These are phyloP conservation scores for Histomonas meleagridis DNA, from an alignment of 208 protist species.

Conservation along the genomic window DNA sequence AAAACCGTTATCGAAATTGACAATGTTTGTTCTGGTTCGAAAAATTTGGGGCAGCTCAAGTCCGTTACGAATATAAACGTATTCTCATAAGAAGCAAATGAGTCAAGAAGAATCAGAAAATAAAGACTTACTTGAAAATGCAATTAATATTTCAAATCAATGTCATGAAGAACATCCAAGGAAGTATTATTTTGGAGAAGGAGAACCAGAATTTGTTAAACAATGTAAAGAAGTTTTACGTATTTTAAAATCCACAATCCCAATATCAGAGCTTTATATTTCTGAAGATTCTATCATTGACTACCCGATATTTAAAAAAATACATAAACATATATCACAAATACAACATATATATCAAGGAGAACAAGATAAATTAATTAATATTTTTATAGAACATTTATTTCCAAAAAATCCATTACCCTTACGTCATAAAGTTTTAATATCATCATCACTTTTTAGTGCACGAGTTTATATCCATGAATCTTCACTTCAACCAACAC, in stretches of 20 bases:
- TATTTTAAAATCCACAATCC: background rate
- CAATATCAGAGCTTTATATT: background rate
- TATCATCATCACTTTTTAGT: background rate
- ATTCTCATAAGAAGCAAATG: no score
- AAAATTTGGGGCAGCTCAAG: no score
- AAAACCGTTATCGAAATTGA: background rate
- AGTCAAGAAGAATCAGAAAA: no score
- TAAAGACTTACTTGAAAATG: background rate
- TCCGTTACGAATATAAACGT: no score
- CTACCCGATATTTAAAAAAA: background rate
- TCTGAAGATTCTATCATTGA: background rate
- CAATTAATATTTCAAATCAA: background rate
- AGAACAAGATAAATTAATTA: background rate
- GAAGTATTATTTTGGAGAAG: background rate
- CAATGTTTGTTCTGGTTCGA: no score
- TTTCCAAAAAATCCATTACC: background rate
- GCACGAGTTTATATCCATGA: conserved; percentile 7
- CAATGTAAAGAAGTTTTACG: background rate
- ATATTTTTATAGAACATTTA: background rate
- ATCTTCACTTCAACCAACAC: background rate
- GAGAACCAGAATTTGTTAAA: background rate
- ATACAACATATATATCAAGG: background rate
- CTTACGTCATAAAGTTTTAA: background rate
- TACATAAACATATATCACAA: background rate
- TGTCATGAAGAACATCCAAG: background rate